Base-by-base conservation (phyloP, 2,329 filamentous ascomycete species). In the Clonostachys rhizophaga region DNA sequence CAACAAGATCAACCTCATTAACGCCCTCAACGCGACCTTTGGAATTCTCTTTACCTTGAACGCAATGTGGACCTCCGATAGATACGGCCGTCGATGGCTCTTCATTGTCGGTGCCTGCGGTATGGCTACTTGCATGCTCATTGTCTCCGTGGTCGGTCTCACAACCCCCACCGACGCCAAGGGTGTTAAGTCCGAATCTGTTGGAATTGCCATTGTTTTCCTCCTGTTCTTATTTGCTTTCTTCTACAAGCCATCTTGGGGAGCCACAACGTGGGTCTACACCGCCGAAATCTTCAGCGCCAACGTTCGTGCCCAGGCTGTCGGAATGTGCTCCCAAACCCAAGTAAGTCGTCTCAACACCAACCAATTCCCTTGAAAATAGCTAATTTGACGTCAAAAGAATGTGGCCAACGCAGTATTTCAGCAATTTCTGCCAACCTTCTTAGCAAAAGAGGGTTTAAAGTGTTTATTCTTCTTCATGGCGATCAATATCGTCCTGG, bases 41-140 rank as follows among this genome's bases (percentile, higher is more conserved):
- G 83, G 83, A 48, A 89, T 89, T 52, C 50, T 88, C 18, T 89
- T 89, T 65, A 89, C 85, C 0, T 71, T 88, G 41, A 88, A 87
- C 54, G 84, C 85, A 13, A 78, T 83, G 36, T 89, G 85, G 84
- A 86, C 83, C 5, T 82, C 86, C 34, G 85, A 89, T 61, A 76
- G 84, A 44, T 88, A 84, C 54, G 86, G 85, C 36, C 77, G 85
- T 45, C 84, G 84, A 55, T 83, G 84, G 70, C 69, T 89, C 49
- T 75, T 89, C 56, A 83, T 89, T 47, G 71, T 83, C 35, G 85
- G 86, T 56, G 84, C 78, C 39, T 64, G 83, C 41, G 85, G 85
- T 36, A 89, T 89, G 84, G 81, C 75, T 6, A 44, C 78, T 6
- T 87, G 83, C 66, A 88, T 88, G 83, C 64, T 88, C 46, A 75